phyloP scores from a whole-genome alignment of 331 rosid species.

The Telfairia occidentalis region DNA sequence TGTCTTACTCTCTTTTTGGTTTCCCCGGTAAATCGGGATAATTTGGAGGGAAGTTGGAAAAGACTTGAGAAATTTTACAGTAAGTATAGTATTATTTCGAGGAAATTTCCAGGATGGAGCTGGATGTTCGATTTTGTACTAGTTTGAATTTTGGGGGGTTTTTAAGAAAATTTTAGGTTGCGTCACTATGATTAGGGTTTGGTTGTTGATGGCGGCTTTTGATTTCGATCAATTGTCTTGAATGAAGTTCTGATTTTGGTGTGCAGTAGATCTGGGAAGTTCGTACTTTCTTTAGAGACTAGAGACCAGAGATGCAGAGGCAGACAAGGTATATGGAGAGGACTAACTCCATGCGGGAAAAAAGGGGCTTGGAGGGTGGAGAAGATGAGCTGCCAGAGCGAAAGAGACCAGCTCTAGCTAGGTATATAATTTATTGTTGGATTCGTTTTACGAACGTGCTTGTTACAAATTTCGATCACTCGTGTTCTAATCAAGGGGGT shows the following conservation, averaged over 20 bases:
- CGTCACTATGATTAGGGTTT: background rate
- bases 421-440: slow-evolving; percentile 27
- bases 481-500: background rate
- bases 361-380: slow-evolving; percentile 61
- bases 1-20: background rate
- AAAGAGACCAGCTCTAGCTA: slow-evolving; percentile 89
- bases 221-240: background rate
- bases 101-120: slow-evolving; percentile 10
- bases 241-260: slow-evolving; percentile 13
- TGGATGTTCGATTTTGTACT: background rate
- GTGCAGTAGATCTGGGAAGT: slow-evolving; percentile 31
- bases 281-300: slow-evolving; percentile 18
- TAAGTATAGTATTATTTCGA: background rate
- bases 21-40: background rate
- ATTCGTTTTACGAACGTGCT: background rate
- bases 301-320: slow-evolving; percentile 47
- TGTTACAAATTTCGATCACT: background rate
- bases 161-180: background rate
- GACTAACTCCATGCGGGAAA: slow-evolving; percentile 51
- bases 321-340: slow-evolving; percentile 48
- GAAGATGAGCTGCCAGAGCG: slow-evolving; percentile 86
- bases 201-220: background rate
- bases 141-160: slow-evolving; percentile 1
- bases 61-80: background rate
- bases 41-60: background rate